Evolutionary conservation across 805 yeast genomes (phyloP).

Genomic region (Saccharomycopsis sp.): DNA sequence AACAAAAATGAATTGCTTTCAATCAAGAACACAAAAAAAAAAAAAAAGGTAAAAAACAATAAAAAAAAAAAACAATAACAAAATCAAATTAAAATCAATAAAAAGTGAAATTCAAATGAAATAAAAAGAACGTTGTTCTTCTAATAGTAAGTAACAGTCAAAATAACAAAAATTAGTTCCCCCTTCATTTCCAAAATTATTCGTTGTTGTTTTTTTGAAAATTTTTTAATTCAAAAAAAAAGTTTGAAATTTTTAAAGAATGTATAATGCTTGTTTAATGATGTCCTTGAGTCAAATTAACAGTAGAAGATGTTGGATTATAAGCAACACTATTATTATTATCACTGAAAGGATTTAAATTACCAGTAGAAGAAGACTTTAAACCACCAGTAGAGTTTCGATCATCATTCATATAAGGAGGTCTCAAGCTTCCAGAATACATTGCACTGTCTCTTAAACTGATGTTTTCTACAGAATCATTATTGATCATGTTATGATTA

Average conservation of each 20-base stretch:
- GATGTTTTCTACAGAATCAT: constrained; percentile 10
- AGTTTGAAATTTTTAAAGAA: background rate
- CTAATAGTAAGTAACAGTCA: too few relatives aligned
- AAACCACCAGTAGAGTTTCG: background rate
- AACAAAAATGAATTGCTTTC: too few relatives aligned
- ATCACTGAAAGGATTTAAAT: constrained; percentile 1
- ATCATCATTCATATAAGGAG: background rate
- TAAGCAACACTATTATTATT: constrained; percentile 5
- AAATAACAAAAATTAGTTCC: too few relatives aligned
- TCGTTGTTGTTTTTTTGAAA: too few relatives aligned
- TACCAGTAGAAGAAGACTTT: background rate
- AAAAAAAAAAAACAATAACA: background rate
- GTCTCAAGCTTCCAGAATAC: constrained; percentile 1
- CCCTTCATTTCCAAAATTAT: too few relatives aligned
- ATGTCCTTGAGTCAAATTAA: constrained; percentile 2
- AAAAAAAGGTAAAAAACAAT: background rate
- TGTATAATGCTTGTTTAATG: background rate
- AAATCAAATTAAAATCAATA: background rate
- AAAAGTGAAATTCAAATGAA: background rate
- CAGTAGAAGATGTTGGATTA: too few relatives aligned
- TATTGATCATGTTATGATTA: constrained; percentile 13
- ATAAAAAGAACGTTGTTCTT: too few relatives aligned
- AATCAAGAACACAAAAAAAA: too few relatives aligned
- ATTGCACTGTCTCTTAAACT: background rate
- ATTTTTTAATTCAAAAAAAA: background rate